A percentile compares a stretch with the other conserved stretches of the same genome.
Conservation (phyloP, 169 alveolate species). For the Cryptosporidium viatorum region DNA sequence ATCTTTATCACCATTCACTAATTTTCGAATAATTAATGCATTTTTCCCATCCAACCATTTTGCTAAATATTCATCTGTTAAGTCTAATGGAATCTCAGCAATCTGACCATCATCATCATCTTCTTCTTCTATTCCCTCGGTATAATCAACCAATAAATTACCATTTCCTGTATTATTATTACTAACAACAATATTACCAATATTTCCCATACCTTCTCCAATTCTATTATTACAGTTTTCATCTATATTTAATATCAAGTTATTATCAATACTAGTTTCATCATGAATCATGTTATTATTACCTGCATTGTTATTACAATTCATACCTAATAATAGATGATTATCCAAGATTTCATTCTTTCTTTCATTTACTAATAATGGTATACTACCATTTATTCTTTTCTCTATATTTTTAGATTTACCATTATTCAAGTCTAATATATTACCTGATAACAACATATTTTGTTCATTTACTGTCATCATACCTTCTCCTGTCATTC, state of each 20-base stretch:
- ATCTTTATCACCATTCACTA: slow-evolving; percentile 72
- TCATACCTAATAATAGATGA: slow-evolving; percentile 7
- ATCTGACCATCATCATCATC: slow-evolving; percentile 53
- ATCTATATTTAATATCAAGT: neutral
- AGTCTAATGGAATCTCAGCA: slow-evolving; percentile 68
- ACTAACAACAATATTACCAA: neutral
- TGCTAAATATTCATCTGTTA: slow-evolving; percentile 73
- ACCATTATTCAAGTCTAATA: neutral
- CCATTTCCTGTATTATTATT: neutral
- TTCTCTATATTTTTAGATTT: neutral
- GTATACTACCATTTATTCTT: neutral
- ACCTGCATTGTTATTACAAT: neutral
- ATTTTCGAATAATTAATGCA: slow-evolving; percentile 61
- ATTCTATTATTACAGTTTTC: neutral
- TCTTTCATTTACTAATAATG: slow-evolving; percentile 4
- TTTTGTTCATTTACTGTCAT: neutral
- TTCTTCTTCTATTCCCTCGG: neutral
- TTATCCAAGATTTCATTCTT: slow-evolving; percentile 9
- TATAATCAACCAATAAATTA: neutral
- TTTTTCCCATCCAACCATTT: slow-evolving; percentile 74
- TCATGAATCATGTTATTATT: neutral
- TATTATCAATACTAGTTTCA: slow-evolving; percentile 1
- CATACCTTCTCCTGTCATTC: slow-evolving; percentile 12
- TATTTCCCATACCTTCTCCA: neutral
- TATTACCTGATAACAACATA: neutral